These are phyloP conservation scores for Eremothecium cymbalariae DNA, from an alignment of 1,139 yeast species.

Conservation along the genomic window DNA sequence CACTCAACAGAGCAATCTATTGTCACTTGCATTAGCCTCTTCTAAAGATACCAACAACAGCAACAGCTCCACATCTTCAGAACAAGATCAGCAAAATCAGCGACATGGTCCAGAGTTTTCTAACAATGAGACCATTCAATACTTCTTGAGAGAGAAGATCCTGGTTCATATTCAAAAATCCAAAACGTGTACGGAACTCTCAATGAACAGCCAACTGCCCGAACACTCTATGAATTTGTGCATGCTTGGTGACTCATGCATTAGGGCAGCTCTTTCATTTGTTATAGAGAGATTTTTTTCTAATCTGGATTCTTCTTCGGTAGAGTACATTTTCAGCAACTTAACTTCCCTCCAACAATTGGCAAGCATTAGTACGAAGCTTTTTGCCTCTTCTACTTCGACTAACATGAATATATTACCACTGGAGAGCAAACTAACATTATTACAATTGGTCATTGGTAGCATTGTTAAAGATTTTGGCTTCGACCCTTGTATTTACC, in stretches of 20 bases:
- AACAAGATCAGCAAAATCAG: slow-evolving; percentile 4
- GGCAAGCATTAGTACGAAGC: slow-evolving; percentile 16
- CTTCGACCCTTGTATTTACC: slow-evolving; percentile 54
- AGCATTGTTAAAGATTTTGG: slow-evolving; percentile 74
- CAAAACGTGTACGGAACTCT: slow-evolving; percentile 53
- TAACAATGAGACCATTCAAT: slow-evolving; percentile 18
- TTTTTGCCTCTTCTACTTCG: slow-evolving; percentile 24
- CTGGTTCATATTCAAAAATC: slow-evolving; percentile 50
- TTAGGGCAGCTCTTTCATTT: slow-evolving; percentile 49
- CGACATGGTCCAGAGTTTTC: slow-evolving; percentile 5
- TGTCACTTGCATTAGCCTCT: slow-evolving; percentile 17
- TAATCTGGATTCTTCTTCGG: slow-evolving; percentile 39
- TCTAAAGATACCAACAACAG: slow-evolving; percentile 2
- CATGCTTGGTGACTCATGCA: slow-evolving; percentile 49
- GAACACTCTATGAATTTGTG: slow-evolving; percentile 37
- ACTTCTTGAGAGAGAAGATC: slow-evolving; percentile 30
- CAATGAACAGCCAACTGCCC: slow-evolving; percentile 24
- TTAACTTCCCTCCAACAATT: slow-evolving; percentile 31
- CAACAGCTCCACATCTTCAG: slow-evolving; percentile 8
- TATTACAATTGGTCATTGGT: slow-evolving; percentile 53
- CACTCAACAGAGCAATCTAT: slow-evolving; percentile 20
- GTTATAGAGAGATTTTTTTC: slow-evolving; percentile 51
- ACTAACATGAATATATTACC: slow-evolving; percentile 17
- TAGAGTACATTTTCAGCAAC: slow-evolving; percentile 50
- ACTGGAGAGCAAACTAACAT: slow-evolving; percentile 19